phyloP scores from a whole-genome alignment of 2,329 filamentous ascomycete genomes.

The Colletotrichum somersetense region DNA sequence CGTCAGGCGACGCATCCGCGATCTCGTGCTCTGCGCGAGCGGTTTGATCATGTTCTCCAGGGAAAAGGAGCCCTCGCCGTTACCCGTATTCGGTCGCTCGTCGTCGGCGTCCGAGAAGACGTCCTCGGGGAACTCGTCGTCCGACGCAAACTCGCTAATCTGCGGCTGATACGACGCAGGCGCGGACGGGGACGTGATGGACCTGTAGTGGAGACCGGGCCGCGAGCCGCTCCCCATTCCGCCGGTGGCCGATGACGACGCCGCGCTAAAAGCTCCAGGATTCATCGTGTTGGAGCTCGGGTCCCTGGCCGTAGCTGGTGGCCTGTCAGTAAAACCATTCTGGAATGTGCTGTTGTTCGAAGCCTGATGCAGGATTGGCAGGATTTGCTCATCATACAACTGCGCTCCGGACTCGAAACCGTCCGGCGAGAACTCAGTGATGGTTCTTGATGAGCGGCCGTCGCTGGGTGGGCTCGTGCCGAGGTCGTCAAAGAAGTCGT shows the following conservation, averaged over 20 bases:
- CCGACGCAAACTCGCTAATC: conserved; percentile 74
- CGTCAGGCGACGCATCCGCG: conserved; percentile 72
- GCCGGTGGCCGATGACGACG: conserved; percentile 49
- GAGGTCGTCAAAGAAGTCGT: conserved; percentile 84
- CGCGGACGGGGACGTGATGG: conserved; percentile 83
- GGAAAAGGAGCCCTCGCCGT: conserved; percentile 65
- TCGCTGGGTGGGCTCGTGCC: conserved; percentile 70
- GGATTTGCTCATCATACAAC: conserved; percentile 92
- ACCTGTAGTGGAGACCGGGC: conserved; percentile 82
- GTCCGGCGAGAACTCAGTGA: conserved; percentile 74
- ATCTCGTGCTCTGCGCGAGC: conserved; percentile 67
- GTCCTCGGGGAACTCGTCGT: conserved; percentile 81
- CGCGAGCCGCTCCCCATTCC: conserved; percentile 54
- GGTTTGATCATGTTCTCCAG: conserved; percentile 73
- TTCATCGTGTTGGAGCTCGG: conserved; percentile 73
- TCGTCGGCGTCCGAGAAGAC: conserved; percentile 84
- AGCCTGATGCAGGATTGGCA: conserved; percentile 90
- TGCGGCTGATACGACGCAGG: conserved; percentile 67
- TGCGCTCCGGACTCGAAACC: conserved; percentile 81
- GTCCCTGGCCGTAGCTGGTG: conserved; percentile 71
- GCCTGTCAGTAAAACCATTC: conserved; percentile 85
- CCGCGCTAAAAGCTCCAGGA: conserved; percentile 67
- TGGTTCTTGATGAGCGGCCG: conserved; percentile 70
- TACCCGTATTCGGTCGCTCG: conserved; percentile 58
- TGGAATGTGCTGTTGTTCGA: conserved; percentile 85